Evolutionary conservation across 805 yeast species (phyloP), one percentile per base, ranked within the genome.

Genomic region (Lipomyces mesembrius): DNA sequence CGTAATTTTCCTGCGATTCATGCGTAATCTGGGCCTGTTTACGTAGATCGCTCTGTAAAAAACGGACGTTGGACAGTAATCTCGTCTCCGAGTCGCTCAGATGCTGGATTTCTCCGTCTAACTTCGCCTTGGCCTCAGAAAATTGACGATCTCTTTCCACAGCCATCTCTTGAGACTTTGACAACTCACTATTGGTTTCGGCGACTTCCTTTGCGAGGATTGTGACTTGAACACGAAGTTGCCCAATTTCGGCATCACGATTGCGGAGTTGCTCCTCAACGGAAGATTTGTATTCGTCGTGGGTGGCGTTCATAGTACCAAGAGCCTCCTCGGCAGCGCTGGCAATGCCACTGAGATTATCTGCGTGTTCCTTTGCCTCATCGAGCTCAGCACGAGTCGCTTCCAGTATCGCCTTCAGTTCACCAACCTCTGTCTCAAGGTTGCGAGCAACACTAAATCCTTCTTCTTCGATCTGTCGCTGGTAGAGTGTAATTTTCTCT

Each of bases 261-360:
- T 59, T 65, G 11, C n/a, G 35, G 5, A 66, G 37, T 29, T 61
- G 57, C 22, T 57, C 65, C 35, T 74, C 74, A 17, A 70, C 66
- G 1, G 70, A 17, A 9, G 69, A 66, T 69, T 82, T 83, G 69
- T 77, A 83, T 58, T 77, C 77, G 59, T 83, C 91, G 74, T 83
- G 88, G 0, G 88, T 80, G 25, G 79, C 78, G 35, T 85, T 86
- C 66, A 90, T 79, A 57, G 82, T 80, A 51, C 79, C 77, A 51
- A 91, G 79, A 4, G 92, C 86, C 61, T 84, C 85, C 74, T 91
- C 96, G 2, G 91, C 85, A 14, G 89, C 85, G 61, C 78, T 77
- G 0, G 92, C 87, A 53, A 91, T 82, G n/a, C 79, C 80, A 64
- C 87, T 85, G 74, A 88, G 84, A 71, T 88, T 87, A n/a, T 81